Percentiles rank a stretch among this genome's conserved stretches.
Conservation (phyloP, 441 rosid genomes). For the Mallotus repandus region DNA sequence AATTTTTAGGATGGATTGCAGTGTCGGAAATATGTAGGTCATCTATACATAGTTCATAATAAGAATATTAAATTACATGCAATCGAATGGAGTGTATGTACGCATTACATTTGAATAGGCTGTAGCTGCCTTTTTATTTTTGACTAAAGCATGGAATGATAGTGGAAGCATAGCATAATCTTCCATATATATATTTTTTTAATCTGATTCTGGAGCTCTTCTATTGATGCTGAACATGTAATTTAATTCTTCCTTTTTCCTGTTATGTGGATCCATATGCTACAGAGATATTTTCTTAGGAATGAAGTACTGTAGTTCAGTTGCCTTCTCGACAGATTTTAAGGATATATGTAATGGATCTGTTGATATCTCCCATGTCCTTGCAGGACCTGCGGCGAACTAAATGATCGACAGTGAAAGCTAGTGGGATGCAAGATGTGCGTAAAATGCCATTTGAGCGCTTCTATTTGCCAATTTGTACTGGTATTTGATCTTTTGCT, state of each 20-base stretch:
- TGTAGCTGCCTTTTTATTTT: not conserved
- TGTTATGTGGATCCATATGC: not conserved
- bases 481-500: slow-evolving; percentile 6
- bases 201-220: not conserved
- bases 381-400: slow-evolving; percentile 20
- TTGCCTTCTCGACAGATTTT: not conserved
- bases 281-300: not conserved
- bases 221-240: not conserved
- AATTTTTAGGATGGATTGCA: not conserved
- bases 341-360: not conserved
- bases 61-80: too few species aligned
- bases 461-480: not conserved
- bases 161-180: not conserved
- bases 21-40: not conserved
- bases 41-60: not conserved
- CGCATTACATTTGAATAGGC: not conserved
- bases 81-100: too few species aligned
- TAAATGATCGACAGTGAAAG: slow-evolving; percentile 8
- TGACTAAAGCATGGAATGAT: not conserved
- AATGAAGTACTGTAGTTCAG: not conserved
- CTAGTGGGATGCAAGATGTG: not conserved
- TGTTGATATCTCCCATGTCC: not conserved
- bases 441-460: not conserved
- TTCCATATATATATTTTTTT: not conserved
- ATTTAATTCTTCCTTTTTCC: not conserved